Percentiles rank a stretch among this genome's conserved stretches.
Evolutionary conservation across 2,329 filamentous ascomycete genomes (phyloP).

Genomic region (Hyphodiscus sp.): DNA sequence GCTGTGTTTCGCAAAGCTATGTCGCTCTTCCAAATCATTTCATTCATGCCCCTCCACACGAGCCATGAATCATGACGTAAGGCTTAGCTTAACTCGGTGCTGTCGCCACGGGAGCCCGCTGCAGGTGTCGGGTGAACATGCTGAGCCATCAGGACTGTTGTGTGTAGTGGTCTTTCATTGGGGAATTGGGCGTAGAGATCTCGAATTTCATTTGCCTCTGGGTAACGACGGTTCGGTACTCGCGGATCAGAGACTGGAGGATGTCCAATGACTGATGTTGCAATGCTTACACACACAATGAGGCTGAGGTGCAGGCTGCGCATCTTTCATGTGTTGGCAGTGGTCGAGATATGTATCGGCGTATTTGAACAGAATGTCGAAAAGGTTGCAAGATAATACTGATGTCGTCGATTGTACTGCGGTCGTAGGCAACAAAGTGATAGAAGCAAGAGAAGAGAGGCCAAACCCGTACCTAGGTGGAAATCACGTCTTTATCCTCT

Average conservation of each 20-base stretch:
- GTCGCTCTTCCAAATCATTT: background rate
- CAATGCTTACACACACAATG: background rate
- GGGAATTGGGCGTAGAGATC: slow-evolving; percentile 7
- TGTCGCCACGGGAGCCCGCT: background rate
- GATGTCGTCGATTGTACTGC: too few relatives aligned
- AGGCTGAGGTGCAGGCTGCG: slow-evolving; percentile 1
- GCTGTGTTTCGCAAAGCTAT: background rate
- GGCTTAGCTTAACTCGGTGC: background rate
- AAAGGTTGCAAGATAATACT: too few relatives aligned
- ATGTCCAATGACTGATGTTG: slow-evolving; percentile 5
- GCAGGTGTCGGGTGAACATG: slow-evolving; percentile 1
- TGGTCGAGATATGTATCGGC: too few relatives aligned
- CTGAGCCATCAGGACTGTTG: slow-evolving; percentile 18
- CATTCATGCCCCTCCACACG: background rate
- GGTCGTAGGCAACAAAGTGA: too few relatives aligned
- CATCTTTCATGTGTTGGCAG: background rate
- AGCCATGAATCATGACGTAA: background rate
- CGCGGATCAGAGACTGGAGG: slow-evolving; percentile 14
- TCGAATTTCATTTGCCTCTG: slow-evolving; percentile 2
- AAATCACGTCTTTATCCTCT: too few relatives aligned
- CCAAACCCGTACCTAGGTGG: too few relatives aligned
- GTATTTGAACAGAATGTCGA: too few relatives aligned
- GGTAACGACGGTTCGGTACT: background rate
- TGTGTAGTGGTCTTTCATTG: slow-evolving; percentile 11
- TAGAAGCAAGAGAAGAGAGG: too few relatives aligned